Percentiles rank a stretch among this genome's conserved stretches.
Conservation (phyloP, 2,329 filamentous ascomycete genomes). For the Plectosphaerella sp. region DNA sequence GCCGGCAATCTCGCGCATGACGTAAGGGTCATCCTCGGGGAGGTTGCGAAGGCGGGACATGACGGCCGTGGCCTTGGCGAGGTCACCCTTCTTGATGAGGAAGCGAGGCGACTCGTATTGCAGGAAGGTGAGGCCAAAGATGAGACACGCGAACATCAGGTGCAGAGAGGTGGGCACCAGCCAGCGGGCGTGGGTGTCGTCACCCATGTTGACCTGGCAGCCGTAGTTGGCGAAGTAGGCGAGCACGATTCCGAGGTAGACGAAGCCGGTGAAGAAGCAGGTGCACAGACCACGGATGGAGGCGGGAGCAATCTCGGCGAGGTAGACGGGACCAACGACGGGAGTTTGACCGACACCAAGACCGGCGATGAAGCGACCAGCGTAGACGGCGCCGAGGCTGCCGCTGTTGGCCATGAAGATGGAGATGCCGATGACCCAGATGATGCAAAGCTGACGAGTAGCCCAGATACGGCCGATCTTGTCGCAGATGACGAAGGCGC, state of each 20-base stretch:
- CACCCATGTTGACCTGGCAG: slow-evolving; percentile 42
- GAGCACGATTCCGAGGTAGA: slow-evolving; percentile 74
- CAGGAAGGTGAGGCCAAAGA: slow-evolving; percentile 65
- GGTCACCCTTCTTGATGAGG: slow-evolving; percentile 59
- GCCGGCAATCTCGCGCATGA: slow-evolving; percentile 55
- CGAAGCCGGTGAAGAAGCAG: slow-evolving; percentile 46
- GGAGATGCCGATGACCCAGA: slow-evolving; percentile 55
- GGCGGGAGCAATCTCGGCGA: slow-evolving; percentile 67
- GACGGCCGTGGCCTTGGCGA: slow-evolving; percentile 51
- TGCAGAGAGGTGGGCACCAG: slow-evolving; percentile 71
- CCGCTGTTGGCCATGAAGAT: slow-evolving; percentile 56
- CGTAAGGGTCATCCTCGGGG: slow-evolving; percentile 53
- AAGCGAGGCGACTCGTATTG: slow-evolving; percentile 68
- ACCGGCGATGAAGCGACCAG: slow-evolving; percentile 62
- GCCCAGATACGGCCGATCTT: slow-evolving; percentile 60
- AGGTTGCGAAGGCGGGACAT: slow-evolving; percentile 58
- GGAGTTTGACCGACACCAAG: slow-evolving; percentile 63
- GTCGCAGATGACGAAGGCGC: slow-evolving; percentile 55
- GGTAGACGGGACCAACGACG: slow-evolving; percentile 66
- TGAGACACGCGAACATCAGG: slow-evolving; percentile 71
- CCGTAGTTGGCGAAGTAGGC: slow-evolving; percentile 75
- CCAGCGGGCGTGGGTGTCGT: slow-evolving; percentile 45
- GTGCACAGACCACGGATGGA: slow-evolving; percentile 70
- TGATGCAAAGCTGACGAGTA: slow-evolving; percentile 49
- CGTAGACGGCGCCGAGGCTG: slow-evolving; percentile 54